Conservation (phyloP, 2,329 filamentous ascomycete genomes). For the Monilinia polystroma region DNA sequence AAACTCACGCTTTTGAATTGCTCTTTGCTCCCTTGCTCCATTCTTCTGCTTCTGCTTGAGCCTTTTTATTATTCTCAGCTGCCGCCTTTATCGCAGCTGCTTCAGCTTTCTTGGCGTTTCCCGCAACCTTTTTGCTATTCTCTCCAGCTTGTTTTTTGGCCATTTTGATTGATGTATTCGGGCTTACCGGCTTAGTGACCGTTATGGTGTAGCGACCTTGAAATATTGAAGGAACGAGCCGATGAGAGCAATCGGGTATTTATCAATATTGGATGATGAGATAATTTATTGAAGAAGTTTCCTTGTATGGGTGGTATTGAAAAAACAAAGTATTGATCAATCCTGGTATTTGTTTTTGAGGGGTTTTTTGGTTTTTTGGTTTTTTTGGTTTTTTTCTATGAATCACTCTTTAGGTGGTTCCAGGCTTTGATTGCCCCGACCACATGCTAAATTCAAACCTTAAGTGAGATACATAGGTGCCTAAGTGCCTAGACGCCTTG, state of each 20-base stretch:
- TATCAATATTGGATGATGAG: constrained; percentile 5
- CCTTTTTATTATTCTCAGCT: constrained; percentile 63
- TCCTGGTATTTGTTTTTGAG: constrained; percentile 2
- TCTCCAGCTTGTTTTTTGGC: constrained; percentile 72
- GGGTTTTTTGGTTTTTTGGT: constrained; percentile 5
- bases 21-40: constrained; percentile 88
- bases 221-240: constrained; percentile 12
- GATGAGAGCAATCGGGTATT: constrained; percentile 3
- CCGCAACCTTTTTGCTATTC: constrained; percentile 83
- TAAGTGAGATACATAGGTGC: too few species aligned
- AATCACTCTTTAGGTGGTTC: constrained; percentile 10
- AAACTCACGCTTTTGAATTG: constrained; percentile 77
- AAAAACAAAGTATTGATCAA: constrained; percentile 18
- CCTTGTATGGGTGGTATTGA: constrained; percentile 8
- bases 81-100: constrained; percentile 78
- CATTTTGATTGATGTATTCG: constrained; percentile 50
- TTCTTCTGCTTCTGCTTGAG: constrained; percentile 67
- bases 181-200: constrained; percentile 16
- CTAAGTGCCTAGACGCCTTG: too few species aligned
- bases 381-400: not conserved
- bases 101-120: constrained; percentile 91
- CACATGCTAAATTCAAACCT: constrained; percentile 8
- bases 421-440: constrained; percentile 16
- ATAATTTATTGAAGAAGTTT: constrained; percentile 12
- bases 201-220: not conserved